These are phyloP conservation scores for Brettanomyces anomalus DNA, from an alignment of 805 yeast genomes.

Conservation along the genomic window DNA sequence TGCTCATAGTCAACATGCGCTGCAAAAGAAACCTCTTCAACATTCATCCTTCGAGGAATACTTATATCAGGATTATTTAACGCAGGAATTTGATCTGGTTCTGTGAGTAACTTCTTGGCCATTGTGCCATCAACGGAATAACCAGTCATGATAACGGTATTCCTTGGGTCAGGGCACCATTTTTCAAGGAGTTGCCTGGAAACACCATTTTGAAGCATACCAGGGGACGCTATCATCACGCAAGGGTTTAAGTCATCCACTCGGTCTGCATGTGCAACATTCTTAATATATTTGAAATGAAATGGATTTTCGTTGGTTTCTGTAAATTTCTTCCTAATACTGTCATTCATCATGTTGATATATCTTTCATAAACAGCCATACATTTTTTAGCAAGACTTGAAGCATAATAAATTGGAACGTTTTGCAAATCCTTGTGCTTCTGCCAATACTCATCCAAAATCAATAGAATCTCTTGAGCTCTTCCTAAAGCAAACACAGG, in stretches of 20 bases:
- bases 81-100: constrained; percentile 87
- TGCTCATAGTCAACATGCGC: constrained; percentile 98
- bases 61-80: constrained; percentile 68
- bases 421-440: constrained; percentile 72
- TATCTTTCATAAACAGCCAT: constrained; percentile 96
- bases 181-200: constrained; percentile 84
- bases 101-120: constrained; percentile 84
- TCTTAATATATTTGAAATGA: constrained; percentile 76
- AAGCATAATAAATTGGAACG: constrained; percentile 83
- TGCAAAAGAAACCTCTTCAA: constrained; percentile 97
- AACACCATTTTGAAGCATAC: constrained; percentile 95
- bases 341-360: constrained; percentile 95
- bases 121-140: constrained; percentile 97
- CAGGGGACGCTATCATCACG: constrained; percentile 94
- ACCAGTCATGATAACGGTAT: constrained; percentile 84
- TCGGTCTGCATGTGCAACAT: constrained; percentile 68
- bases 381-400: constrained; percentile 89
- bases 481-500: constrained; percentile 97
- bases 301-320: constrained; percentile 85
- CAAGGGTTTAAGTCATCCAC: constrained; percentile 94
- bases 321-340: constrained; percentile 63
- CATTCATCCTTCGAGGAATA: constrained; percentile 77
- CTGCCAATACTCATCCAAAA: constrained; percentile 93
- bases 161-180: constrained; percentile 97
- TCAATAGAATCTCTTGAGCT: constrained; percentile 87